These are phyloP conservation scores for Phyllosticta citribraziliensis DNA, from an alignment of 2,329 filamentous ascomycete species.

Conservation along the genomic window DNA sequence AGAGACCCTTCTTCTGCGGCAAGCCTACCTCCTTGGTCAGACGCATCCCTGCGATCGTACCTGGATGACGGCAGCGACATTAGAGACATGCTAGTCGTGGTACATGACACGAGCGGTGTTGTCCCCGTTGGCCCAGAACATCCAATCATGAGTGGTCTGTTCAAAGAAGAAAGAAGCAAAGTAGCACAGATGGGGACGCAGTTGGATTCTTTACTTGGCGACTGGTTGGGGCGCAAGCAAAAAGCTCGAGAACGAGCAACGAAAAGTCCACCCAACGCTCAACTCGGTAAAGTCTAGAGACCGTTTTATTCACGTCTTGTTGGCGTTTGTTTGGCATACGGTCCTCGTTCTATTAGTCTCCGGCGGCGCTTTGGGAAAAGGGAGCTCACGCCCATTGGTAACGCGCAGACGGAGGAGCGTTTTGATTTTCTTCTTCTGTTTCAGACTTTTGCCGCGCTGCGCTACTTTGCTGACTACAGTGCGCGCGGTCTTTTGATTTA, in stretches of 20 bases:
- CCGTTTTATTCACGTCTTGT: background rate
- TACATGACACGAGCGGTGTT: constrained; percentile 84
- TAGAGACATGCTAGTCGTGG: constrained; percentile 78
- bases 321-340: background rate
- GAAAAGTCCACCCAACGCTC: background rate
- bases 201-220: constrained; percentile 77
- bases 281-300: background rate
- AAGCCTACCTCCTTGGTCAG: constrained; percentile 67
- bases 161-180: constrained; percentile 77
- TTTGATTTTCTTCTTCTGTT: background rate
- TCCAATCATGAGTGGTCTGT: constrained; percentile 69
- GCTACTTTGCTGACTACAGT: background rate
- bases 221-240: constrained; percentile 53
- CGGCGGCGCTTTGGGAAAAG: background rate
- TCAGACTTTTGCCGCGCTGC: background rate
- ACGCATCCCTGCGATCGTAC: constrained; percentile 75
- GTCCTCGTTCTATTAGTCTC: background rate
- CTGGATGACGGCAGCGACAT: constrained; percentile 86
- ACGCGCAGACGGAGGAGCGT: background rate
- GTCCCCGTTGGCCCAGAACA: constrained; percentile 73
- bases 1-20: constrained; percentile 42
- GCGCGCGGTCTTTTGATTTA: background rate
- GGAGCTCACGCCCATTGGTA: background rate
- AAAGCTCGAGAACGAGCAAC: constrained; percentile 13
- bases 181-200: constrained; percentile 81